Percentiles rank a stretch among this genome's conserved stretches.
phyloP scores from a whole-genome alignment of 2,329 filamentous ascomycete genomes.

The Phyllachora maydis region DNA sequence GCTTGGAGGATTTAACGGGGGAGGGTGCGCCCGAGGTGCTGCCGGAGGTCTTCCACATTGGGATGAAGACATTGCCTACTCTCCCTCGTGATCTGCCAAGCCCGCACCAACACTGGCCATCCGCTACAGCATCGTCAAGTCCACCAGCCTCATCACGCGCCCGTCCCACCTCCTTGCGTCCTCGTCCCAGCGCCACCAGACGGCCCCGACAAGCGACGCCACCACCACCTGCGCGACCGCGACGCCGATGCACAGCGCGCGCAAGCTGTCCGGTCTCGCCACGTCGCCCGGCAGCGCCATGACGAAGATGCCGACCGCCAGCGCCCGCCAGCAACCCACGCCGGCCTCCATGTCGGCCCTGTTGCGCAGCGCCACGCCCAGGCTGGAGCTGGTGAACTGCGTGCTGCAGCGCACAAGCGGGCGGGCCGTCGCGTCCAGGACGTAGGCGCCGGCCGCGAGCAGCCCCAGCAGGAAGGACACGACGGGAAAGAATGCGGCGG shows the following conservation, averaged over 20 bases:
- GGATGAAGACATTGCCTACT: too few species aligned
- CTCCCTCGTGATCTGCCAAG: too few species aligned
- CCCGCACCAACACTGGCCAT: too few species aligned
- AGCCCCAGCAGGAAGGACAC: conserved; percentile 24
- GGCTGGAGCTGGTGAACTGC: conserved; percentile 24
- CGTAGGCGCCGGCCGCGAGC: conserved; percentile 18
- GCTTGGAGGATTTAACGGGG: too few species aligned
- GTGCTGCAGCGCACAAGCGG: conserved; percentile 24
- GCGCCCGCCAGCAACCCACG: conserved; percentile 16
- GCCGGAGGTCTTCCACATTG: too few species aligned
- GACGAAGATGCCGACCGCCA: conserved; percentile 20
- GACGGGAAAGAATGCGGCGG: conserved; percentile 16
- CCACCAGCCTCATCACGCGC: conserved; percentile 22
- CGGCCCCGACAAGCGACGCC: conserved; percentile 10
- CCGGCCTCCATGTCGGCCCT: conserved; percentile 25
- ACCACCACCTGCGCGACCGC: conserved; percentile 19
- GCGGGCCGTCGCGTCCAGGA: conserved; percentile 17
- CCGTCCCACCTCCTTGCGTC: conserved; percentile 21
- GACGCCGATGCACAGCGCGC: conserved; percentile 17
- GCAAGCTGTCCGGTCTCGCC: conserved; percentile 14
- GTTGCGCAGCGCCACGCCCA: conserved; percentile 21
- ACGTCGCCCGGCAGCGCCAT: conserved; percentile 18
- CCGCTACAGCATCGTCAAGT: conserved; percentile 19
- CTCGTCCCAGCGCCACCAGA: conserved; percentile 22
- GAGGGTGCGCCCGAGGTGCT: too few species aligned